Base-by-base conservation (phyloP, 2,329 filamentous ascomycete genomes). In the Trichoderma sp. region DNA sequence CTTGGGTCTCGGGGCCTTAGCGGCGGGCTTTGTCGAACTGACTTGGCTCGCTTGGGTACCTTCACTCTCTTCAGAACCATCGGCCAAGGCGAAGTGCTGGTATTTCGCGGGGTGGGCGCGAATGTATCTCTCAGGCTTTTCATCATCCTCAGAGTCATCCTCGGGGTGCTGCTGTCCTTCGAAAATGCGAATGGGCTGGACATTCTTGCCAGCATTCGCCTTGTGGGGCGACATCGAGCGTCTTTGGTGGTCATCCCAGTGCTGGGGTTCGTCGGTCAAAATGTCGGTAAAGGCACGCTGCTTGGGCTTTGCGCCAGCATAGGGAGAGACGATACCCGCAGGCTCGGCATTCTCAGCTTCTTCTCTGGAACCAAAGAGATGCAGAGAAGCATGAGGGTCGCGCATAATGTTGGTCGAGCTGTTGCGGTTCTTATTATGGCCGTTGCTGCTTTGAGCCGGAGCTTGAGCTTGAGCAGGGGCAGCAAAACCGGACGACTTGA, bases 51-150 rank as follows among this genome's bases (percentile, higher is more conserved):
- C 41, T n/a, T 45, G 67, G 1, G 67, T 27, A 35, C 35, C 71
- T 68, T 90, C 87, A 76, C 86, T 84, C 18, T 86, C 85, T 74
- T 91, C 88, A 24, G 86, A 89, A 68, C 91, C 91, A 78, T 95
- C 92, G 75, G 89, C 91, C 81, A 97, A 93, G 76, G 95, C 92
- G 82, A 97, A 97, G 84, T 98, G 96, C 75, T 93, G 88, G 85
- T 92, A 98, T 84, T 95, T 97, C 81, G 91, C 91, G 3, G 94
- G 90, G 83, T 97, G 90, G 7, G 93, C 92, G 80, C 93, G 88
- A 81, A 89, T 88, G 78, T 84, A 85, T 56, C 87, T 86, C 33
- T 84, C 83, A 74, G 84, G 83, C 62, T 81, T 78, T 64, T 82
- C 85, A 78, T 87, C 83, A 65, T 83, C 83, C 76, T 85, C 82